These are phyloP conservation scores for Stentor roeselii DNA, from an alignment of 73 alveolate species.

Conservation along the genomic window DNA sequence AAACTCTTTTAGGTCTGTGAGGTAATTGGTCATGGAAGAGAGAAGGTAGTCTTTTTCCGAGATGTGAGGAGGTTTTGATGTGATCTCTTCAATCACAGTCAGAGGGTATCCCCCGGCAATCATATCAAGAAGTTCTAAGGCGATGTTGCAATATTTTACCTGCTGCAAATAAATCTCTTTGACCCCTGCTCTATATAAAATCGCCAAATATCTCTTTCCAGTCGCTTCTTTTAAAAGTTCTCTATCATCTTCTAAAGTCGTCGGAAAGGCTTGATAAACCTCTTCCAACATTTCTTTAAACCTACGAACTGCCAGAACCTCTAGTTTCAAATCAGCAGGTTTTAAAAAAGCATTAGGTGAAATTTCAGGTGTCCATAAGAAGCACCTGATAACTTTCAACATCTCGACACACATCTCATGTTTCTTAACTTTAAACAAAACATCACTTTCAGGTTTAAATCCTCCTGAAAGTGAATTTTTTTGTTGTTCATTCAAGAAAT, in stretches of 20 bases:
- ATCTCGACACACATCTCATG: not conserved
- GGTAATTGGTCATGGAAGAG: too few species aligned
- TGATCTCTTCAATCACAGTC: too few species aligned
- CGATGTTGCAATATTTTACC: not conserved
- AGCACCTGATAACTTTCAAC: not conserved
- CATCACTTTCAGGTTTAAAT: not conserved
- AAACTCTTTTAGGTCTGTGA: too few species aligned
- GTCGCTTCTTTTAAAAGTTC: not conserved
- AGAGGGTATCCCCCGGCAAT: too few species aligned
- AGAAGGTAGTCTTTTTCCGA: too few species aligned
- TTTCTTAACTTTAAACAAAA: not conserved
- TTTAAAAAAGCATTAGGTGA: not conserved
- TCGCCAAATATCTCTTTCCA: not conserved
- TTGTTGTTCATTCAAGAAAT: not conserved
- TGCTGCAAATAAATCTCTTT: not conserved
- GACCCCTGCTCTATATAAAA: conserved; percentile 14
- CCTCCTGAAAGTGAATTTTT: not conserved
- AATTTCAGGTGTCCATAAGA: not conserved
- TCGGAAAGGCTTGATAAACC: not conserved
- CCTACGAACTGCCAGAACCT: not conserved
- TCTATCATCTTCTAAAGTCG: not conserved
- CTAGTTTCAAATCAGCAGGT: not conserved
- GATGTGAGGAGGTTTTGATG: too few species aligned
- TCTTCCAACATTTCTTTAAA: not conserved
- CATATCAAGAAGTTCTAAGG: not conserved